Evolutionary conservation across 257 asterid species (phyloP).

Genomic region (Rauvolfia tetraphylla): DNA sequence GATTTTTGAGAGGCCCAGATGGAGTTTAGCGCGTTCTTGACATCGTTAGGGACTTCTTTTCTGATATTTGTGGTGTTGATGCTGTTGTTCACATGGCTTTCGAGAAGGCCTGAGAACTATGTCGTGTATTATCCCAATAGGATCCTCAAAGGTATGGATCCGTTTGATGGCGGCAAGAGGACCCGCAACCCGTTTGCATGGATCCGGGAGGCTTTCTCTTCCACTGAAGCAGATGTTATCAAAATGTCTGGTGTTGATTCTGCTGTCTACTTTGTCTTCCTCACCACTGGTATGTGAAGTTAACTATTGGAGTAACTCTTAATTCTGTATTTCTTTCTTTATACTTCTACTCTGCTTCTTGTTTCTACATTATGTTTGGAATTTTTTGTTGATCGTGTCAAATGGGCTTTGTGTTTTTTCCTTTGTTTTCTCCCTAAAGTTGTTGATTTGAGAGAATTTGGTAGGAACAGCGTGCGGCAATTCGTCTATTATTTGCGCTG

Average conservation of each 20-base stretch:
- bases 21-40: slow-evolving; percentile 82
- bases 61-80: slow-evolving; percentile 56
- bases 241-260: slow-evolving; percentile 83
- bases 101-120: slow-evolving; percentile 56
- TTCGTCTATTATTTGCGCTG: neutral
- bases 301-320: neutral
- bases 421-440: neutral
- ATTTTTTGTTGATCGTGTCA: neutral
- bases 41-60: slow-evolving; percentile 81
- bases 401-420: no score
- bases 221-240: slow-evolving; percentile 79
- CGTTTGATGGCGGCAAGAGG: slow-evolving; percentile 52
- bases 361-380: neutral
- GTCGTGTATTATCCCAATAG: slow-evolving; percentile 78
- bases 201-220: slow-evolving; percentile 73
- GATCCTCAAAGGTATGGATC: slow-evolving; percentile 71
- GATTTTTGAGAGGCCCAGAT: slow-evolving; percentile 29
- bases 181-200: slow-evolving; percentile 77
- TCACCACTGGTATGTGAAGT: slow-evolving; percentile 53
- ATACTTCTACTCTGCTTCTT: neutral
- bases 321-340: neutral
- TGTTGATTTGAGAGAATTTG: neutral
- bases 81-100: slow-evolving; percentile 73
- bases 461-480: slow-evolving; percentile 1
- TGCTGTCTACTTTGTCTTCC: slow-evolving; percentile 91